A percentile compares a stretch with the other conserved stretches of the same genome.
These are phyloP conservation scores for Termitomyces sp. DNA, from an alignment of 768 basidiomycete genomes.

Conservation along the genomic window DNA sequence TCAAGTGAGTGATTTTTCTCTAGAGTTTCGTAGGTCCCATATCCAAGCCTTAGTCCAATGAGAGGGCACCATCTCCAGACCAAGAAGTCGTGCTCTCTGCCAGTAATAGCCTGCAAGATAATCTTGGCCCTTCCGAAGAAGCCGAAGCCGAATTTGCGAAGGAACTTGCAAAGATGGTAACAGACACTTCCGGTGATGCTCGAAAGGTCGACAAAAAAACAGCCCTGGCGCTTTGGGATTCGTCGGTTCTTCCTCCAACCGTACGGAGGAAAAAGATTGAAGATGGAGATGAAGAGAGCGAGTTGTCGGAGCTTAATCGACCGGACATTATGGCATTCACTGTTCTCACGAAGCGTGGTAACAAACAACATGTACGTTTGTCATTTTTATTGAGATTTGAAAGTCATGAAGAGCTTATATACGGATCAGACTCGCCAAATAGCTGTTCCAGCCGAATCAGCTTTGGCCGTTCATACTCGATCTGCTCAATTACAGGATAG, in stretches of 20 bases:
- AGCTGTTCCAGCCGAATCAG: slow-evolving; percentile 81
- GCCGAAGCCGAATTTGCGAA: slow-evolving; percentile 92
- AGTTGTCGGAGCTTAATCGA: slow-evolving; percentile 25
- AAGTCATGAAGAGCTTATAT: slow-evolving; percentile 5
- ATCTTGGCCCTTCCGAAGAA: slow-evolving; percentile 79
- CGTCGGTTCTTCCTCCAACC: slow-evolving; percentile 66
- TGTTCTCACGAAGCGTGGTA: slow-evolving; percentile 86
- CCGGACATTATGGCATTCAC: slow-evolving; percentile 82
- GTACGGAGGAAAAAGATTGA: slow-evolving; percentile 61
- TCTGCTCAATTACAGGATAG: slow-evolving; percentile 91
- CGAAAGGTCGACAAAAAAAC: slow-evolving; percentile 87
- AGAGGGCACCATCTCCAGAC: slow-evolving; percentile 81
- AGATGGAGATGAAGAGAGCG: slow-evolving; percentile 49
- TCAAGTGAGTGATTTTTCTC: slow-evolving; percentile 34
- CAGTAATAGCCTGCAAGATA: slow-evolving; percentile 52
- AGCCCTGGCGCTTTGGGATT: slow-evolving; percentile 84
- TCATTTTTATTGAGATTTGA: slow-evolving; percentile 1
- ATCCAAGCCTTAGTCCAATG: slow-evolving; percentile 38
- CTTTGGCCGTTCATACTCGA: slow-evolving; percentile 86
- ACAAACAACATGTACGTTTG: slow-evolving; percentile 75
- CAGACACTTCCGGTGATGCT: slow-evolving; percentile 77
- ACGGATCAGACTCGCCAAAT: slow-evolving; percentile 68
- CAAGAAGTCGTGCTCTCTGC: slow-evolving; percentile 63
- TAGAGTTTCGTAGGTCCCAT: background rate
- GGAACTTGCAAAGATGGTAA: slow-evolving; percentile 93